Percentiles rank a stretch among this genome's conserved stretches.
phyloP scores from a whole-genome alignment of 805 yeast species.

The Spathaspora sp. region DNA sequence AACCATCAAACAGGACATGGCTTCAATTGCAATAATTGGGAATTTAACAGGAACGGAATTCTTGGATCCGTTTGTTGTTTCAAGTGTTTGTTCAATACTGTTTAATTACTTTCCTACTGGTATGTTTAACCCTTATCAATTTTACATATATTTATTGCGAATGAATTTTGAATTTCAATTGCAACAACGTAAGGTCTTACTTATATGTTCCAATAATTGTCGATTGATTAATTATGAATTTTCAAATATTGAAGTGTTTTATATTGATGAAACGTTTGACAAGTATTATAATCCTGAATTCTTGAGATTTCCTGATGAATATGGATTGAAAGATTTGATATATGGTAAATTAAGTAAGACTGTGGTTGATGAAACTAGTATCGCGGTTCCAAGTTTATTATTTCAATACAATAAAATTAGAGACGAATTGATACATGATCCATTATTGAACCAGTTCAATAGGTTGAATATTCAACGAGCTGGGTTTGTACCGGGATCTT shows the following conservation, averaged over 20 bases:
- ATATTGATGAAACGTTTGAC: constrained; percentile 5
- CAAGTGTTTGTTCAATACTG: background rate
- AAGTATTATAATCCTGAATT: background rate
- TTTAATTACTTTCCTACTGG: constrained; percentile 11
- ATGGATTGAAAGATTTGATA: constrained; percentile 7
- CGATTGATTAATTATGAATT: background rate
- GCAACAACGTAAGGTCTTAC: constrained; percentile 3
- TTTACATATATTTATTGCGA: constrained; percentile 5
- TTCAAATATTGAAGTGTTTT: constrained; percentile 7
- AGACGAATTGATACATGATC: constrained; percentile 2
- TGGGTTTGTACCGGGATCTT: background rate
- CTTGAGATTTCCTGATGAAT: constrained; percentile 6
- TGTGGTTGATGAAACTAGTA: background rate
- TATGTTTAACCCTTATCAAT: constrained; percentile 8
- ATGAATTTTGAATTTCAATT: constrained; percentile 7
- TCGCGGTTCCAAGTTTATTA: background rate
- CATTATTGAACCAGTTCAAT: constrained; percentile 3
- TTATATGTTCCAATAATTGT: constrained; percentile 6
- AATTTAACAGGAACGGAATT: constrained; percentile 7
- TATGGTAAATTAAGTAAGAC: background rate
- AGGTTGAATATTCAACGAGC: constrained; percentile 3
- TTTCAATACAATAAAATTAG: constrained; percentile 1
- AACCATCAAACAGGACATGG: background rate
- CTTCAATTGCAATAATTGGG: constrained; percentile 6
- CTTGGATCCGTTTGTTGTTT: constrained; percentile 8